These are phyloP conservation scores for Populus tomentosa DNA, from an alignment of 441 rosid species.

Conservation along the genomic window DNA sequence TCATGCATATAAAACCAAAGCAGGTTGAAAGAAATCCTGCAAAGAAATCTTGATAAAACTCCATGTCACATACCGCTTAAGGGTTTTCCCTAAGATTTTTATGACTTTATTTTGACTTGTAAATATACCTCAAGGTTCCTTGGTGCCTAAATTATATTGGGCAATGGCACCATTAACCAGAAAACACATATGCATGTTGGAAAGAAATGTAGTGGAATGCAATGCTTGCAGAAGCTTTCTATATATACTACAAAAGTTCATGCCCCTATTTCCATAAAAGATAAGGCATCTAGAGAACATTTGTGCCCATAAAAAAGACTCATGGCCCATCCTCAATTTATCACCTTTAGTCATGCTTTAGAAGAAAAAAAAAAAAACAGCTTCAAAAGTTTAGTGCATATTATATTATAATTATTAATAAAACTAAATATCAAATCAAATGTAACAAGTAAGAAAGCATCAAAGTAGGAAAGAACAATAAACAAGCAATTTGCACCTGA, in stretches of 20 bases:
- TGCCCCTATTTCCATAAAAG: background rate
- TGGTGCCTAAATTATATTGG: background rate
- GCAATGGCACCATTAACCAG: background rate
- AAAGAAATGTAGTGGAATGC: background rate
- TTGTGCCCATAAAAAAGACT: background rate
- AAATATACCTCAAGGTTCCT: background rate
- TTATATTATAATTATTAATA: too few relatives aligned
- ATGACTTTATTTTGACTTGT: background rate
- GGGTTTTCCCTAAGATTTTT: background rate
- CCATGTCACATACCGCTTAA: background rate
- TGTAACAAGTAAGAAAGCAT: background rate
- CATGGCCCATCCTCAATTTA: background rate
- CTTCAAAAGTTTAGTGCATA: background rate
- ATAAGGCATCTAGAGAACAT: background rate
- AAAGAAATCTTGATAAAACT: background rate
- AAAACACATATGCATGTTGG: background rate
- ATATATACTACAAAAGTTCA: background rate
- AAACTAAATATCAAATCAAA: background rate
- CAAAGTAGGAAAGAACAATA: background rate
- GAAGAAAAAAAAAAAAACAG: background rate
- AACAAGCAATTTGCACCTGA: slow-evolving; percentile 55
- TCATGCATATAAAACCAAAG: slow-evolving; percentile 1
- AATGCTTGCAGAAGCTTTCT: background rate
- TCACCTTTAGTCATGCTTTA: background rate
- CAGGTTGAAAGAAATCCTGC: background rate